These are phyloP conservation scores for Penicillium nordicum DNA, from an alignment of 2,329 filamentous ascomycete genomes.

Conservation along the genomic window DNA sequence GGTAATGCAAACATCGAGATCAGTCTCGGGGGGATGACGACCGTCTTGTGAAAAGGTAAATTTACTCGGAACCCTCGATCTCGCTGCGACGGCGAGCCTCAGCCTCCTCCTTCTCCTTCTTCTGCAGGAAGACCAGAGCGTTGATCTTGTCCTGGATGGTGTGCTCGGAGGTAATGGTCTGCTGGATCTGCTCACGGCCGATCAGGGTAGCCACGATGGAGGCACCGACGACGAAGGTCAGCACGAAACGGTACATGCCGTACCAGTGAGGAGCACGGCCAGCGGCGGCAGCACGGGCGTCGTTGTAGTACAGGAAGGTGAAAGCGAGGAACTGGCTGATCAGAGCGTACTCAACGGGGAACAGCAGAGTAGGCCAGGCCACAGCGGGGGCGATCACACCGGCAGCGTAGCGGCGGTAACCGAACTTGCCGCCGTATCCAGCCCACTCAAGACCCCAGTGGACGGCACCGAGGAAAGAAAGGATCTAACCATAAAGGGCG, in stretches of 20 bases:
- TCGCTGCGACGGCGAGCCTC: slow-evolving; percentile 37
- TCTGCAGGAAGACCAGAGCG: slow-evolving; percentile 49
- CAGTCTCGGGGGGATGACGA: slow-evolving; percentile 12
- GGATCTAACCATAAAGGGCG: slow-evolving; percentile 55
- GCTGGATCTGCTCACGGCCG: slow-evolving; percentile 71
- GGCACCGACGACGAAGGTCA: slow-evolving; percentile 83
- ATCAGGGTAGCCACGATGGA: slow-evolving; percentile 78
- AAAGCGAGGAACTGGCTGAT: slow-evolving; percentile 85
- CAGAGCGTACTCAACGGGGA: slow-evolving; percentile 80
- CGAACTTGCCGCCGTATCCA: slow-evolving; percentile 62
- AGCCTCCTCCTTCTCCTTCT: slow-evolving; percentile 46
- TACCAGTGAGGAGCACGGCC: slow-evolving; percentile 89
- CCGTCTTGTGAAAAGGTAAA: slow-evolving; percentile 11
- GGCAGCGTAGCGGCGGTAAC: slow-evolving; percentile 77
- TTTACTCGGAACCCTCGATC: slow-evolving; percentile 35
- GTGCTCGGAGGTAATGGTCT: slow-evolving; percentile 34
- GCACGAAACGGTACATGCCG: slow-evolving; percentile 80
- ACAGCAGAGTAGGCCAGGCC: slow-evolving; percentile 84
- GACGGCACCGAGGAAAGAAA: slow-evolving; percentile 89
- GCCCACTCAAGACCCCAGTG: slow-evolving; percentile 92
- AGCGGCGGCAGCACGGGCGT: slow-evolving; percentile 65
- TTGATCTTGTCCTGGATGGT: slow-evolving; percentile 50
- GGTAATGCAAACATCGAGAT: slow-evolving; percentile 28
- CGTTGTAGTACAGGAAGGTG: slow-evolving; percentile 79
- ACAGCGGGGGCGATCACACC: slow-evolving; percentile 75